Evolutionary conservation across 768 basidiomycete species (phyloP).

Genomic region (Pulveroboletus sp.): DNA sequence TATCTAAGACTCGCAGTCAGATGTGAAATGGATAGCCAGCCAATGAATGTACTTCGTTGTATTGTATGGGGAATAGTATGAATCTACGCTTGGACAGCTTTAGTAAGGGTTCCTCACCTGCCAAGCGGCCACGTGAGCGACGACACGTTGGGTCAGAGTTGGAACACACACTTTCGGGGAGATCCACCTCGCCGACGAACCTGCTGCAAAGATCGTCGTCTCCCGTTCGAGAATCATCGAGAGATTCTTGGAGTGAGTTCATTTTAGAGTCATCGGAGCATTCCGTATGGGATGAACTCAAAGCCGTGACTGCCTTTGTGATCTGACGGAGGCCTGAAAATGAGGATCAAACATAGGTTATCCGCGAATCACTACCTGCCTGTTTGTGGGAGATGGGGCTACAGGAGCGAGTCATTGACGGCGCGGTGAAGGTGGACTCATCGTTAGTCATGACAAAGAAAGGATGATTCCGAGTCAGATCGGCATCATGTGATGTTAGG

Average conservation of each 20-base stretch:
- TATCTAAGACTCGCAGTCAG: constrained; percentile 48
- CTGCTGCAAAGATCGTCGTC: not conserved
- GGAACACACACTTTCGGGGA: constrained; percentile 16
- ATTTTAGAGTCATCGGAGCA: not conserved
- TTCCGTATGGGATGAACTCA: constrained; percentile 12
- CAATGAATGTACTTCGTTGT: constrained; percentile 64
- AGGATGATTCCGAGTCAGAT: not conserved
- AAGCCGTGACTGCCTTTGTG: not conserved
- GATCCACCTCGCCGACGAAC: constrained; percentile 19
- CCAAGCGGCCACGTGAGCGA: not conserved
- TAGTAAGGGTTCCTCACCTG: constrained; percentile 69
- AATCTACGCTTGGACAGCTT: constrained; percentile 74
- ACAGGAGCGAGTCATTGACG: not conserved
- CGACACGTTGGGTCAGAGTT: not conserved
- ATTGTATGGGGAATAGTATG: constrained; percentile 90
- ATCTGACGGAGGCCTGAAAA: constrained; percentile 6
- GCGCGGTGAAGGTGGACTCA: too few relatives aligned
- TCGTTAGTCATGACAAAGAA: not conserved
- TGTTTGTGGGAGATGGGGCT: not conserved
- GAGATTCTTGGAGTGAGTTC: not conserved
- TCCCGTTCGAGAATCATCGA: not conserved
- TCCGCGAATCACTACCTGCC: not conserved
- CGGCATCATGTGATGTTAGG: constrained; percentile 2
- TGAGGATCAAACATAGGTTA: not conserved
- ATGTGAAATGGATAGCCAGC: not conserved